Percentiles rank a stretch among this genome's conserved stretches.
Conservation (phyloP, 768 basidiomycete genomes). For the Auricularia heimuer region DNA sequence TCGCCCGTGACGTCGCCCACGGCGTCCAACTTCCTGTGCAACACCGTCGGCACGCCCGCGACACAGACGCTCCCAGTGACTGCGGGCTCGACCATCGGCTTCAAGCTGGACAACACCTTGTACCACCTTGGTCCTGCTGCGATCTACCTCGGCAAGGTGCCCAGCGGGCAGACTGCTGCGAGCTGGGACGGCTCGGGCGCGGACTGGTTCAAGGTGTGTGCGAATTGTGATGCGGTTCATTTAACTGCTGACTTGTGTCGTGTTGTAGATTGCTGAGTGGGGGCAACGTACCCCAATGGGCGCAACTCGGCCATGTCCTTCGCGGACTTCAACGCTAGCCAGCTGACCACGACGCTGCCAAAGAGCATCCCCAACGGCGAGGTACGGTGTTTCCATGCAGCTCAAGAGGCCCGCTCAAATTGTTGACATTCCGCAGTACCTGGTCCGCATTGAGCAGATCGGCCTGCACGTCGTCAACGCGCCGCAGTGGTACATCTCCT, state of each 20-base stretch:
- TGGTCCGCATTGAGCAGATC: constrained; percentile 28
- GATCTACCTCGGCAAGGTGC: constrained; percentile 26
- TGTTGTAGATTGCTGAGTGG: constrained; percentile 3
- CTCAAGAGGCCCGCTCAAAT: too few relatives aligned
- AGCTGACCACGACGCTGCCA: neutral
- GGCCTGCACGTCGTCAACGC: constrained; percentile 26
- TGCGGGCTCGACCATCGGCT: constrained; percentile 32
- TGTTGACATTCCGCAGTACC: constrained; percentile 13
- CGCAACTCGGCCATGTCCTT: neutral
- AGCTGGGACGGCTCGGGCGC: constrained; percentile 4
- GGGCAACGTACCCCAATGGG: constrained; percentile 1
- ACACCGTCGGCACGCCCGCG: constrained; percentile 26
- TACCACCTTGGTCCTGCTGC: constrained; percentile 37
- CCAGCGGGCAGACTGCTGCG: neutral
- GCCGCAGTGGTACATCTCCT: constrained; percentile 29
- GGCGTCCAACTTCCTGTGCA: constrained; percentile 27
- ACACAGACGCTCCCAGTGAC: constrained; percentile 28
- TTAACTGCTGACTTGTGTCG: neutral
- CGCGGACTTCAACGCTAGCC: neutral
- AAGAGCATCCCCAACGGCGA: neutral
- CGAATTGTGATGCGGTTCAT: too few relatives aligned
- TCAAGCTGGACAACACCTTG: constrained; percentile 31
- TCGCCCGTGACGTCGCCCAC: constrained; percentile 25
- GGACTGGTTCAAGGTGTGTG: constrained; percentile 1
- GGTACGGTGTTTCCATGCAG: neutral